Conservation (phyloP, 805 yeast species). For the Candida easanensis region DNA sequence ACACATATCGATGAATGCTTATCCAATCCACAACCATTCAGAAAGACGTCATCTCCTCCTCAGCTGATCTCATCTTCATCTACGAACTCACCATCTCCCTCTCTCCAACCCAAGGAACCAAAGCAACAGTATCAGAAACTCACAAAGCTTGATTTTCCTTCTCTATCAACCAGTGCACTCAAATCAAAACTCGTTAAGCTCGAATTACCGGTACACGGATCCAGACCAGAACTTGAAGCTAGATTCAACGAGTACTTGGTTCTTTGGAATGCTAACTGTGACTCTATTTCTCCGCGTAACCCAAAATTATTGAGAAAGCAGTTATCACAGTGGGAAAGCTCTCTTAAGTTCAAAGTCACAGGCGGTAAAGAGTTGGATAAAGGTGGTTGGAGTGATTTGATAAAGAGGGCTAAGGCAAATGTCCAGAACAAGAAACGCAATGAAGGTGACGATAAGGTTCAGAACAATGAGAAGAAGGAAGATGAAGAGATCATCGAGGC, state of each 20-base stretch:
- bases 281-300: constrained; percentile 61
- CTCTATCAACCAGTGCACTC: constrained; percentile 56
- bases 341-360: constrained; percentile 18
- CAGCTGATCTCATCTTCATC: constrained; percentile 8
- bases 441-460: neutral
- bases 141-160: constrained; percentile 62
- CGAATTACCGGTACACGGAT: constrained; percentile 60
- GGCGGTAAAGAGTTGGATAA: constrained; percentile 15
- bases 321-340: constrained; percentile 65
- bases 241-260: constrained; percentile 77
- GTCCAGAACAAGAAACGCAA: neutral
- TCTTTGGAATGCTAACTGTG: constrained; percentile 79
- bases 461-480: neutral
- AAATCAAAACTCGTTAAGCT: constrained; percentile 54
- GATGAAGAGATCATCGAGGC: neutral
- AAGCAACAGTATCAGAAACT: constrained; percentile 37
- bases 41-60: constrained; percentile 23
- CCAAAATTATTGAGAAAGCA: constrained; percentile 53
- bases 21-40: constrained; percentile 18
- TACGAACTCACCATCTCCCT: constrained; percentile 15
- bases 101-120: constrained; percentile 31
- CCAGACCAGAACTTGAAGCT: constrained; percentile 58
- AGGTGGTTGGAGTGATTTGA: constrained; percentile 23
- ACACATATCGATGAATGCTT: constrained; percentile 61
- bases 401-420: constrained; percentile 11